Conservation (phyloP, 768 basidiomycete genomes). For the Cystobasidiopsis lactophilus region DNA sequence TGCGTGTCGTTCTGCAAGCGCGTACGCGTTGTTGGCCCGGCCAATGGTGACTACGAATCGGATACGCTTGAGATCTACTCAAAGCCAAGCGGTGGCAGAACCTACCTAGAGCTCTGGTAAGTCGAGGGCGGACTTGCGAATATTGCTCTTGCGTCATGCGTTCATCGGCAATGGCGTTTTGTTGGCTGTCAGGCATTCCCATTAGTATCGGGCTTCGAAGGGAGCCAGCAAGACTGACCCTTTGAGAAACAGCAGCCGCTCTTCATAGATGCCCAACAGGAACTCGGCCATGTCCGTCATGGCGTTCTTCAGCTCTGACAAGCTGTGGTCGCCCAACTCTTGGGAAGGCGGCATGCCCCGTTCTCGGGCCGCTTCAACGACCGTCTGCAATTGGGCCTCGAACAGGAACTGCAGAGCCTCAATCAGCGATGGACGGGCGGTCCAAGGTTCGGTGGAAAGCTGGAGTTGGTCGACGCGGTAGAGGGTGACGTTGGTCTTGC, state of each 20-base stretch:
- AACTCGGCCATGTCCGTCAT: constrained; percentile 25
- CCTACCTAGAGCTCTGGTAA: constrained; percentile 62
- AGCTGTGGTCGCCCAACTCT: constrained; percentile 12
- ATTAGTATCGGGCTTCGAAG: neutral
- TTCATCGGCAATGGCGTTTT: constrained; percentile 33
- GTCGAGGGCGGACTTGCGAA: constrained; percentile 44
- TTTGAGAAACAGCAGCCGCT: constrained; percentile 14
- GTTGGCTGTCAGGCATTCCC: constrained; percentile 26
- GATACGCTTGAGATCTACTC: neutral
- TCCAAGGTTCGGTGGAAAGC: constrained; percentile 44
- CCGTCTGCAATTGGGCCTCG: constrained; percentile 27
- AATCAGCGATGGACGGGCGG: constrained; percentile 44
- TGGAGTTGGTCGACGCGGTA: constrained; percentile 60
- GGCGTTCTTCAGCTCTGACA: constrained; percentile 22
- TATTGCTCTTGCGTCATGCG: constrained; percentile 46
- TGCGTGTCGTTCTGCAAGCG: constrained; percentile 60
- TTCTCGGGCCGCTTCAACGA: constrained; percentile 23
- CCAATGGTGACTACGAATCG: constrained; percentile 38
- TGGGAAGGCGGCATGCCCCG: constrained; percentile 23
- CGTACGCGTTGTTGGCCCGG: constrained; percentile 46
- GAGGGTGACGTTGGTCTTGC: constrained; percentile 43
- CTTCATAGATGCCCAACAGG: constrained; percentile 14
- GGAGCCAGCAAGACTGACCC: neutral
- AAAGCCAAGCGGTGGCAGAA: constrained; percentile 6
- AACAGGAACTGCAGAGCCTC: constrained; percentile 53